Evolutionary conservation across 176 grass and related monocot species (phyloP).

Genomic region (Chloris gayana): DNA sequence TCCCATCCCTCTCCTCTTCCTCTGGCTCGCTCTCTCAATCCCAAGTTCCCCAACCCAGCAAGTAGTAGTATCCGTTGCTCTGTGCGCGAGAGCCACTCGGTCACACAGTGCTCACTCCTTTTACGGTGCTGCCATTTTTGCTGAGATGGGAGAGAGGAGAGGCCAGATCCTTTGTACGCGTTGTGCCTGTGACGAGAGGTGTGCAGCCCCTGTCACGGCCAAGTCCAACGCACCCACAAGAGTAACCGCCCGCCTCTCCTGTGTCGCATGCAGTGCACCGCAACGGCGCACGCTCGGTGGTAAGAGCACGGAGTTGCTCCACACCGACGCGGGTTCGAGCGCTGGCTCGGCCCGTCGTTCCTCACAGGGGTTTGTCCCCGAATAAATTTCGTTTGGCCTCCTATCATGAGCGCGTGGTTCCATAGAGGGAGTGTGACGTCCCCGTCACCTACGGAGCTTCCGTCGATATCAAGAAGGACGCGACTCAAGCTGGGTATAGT

Average conservation of each 20-base stretch:
- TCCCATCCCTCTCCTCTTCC: not conserved
- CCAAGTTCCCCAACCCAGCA: not conserved
- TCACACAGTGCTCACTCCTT: not conserved
- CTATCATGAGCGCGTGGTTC: too few relatives aligned
- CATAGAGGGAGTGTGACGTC: too few relatives aligned
- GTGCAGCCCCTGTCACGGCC: not conserved
- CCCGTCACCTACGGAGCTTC: too few relatives aligned
- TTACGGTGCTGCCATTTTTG: constrained; percentile 12
- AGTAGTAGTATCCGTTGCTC: constrained; percentile 16
- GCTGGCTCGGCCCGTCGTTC: too few relatives aligned
- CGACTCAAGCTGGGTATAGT: too few relatives aligned
- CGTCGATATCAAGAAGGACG: too few relatives aligned
- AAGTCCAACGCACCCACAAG: not conserved
- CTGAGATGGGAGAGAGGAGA: not conserved
- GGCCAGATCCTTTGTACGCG: constrained; percentile 37
- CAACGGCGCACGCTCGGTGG: not conserved
- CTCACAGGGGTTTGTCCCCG: too few relatives aligned
- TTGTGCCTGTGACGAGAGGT: constrained; percentile 14
- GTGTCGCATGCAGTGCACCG: not conserved
- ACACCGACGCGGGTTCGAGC: too few relatives aligned
- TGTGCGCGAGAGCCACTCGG: not conserved
- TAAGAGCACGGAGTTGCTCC: too few relatives aligned
- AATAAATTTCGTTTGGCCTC: too few relatives aligned
- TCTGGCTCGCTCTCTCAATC: not conserved
- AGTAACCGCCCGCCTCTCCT: not conserved